phyloP scores from a whole-genome alignment of 2,329 filamentous ascomycete genomes.

The Sclerotinia nivalis region DNA sequence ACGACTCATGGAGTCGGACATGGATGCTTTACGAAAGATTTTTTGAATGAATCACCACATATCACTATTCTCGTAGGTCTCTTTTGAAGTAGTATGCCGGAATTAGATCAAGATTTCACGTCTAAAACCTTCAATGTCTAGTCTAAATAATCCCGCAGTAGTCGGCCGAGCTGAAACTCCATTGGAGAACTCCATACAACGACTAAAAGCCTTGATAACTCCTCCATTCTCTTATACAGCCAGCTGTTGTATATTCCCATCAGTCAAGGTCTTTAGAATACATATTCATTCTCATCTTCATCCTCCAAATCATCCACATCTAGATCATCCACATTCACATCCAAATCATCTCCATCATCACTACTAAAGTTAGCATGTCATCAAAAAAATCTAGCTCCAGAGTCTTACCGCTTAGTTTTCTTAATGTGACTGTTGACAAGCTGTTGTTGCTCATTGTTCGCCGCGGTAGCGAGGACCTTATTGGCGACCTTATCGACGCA shows the following conservation, averaged over 20 bases:
- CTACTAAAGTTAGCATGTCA: neutral
- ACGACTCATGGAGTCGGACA: neutral
- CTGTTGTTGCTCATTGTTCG: neutral
- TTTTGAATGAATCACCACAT: neutral
- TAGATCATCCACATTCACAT: neutral
- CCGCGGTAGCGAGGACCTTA: no score
- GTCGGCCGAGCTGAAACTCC: neutral
- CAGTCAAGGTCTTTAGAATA: neutral
- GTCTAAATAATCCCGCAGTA: neutral
- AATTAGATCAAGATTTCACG: neutral
- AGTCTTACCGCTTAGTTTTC: neutral
- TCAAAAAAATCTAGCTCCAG: neutral
- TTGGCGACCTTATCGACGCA: neutral
- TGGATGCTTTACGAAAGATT: neutral
- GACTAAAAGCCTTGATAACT: neutral
- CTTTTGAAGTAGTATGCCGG: neutral
- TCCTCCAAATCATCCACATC: neutral
- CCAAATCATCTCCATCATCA: neutral
- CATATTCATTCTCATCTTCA: neutral
- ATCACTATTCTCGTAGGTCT: accelerated
- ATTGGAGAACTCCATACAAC: neutral
- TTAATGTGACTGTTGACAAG: neutral
- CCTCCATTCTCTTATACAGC: neutral
- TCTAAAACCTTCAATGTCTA: neutral
- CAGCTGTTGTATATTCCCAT: neutral